phyloP scores from a whole-genome alignment of 176 grass and related monocot species.

The Oryza officinalis region DNA sequence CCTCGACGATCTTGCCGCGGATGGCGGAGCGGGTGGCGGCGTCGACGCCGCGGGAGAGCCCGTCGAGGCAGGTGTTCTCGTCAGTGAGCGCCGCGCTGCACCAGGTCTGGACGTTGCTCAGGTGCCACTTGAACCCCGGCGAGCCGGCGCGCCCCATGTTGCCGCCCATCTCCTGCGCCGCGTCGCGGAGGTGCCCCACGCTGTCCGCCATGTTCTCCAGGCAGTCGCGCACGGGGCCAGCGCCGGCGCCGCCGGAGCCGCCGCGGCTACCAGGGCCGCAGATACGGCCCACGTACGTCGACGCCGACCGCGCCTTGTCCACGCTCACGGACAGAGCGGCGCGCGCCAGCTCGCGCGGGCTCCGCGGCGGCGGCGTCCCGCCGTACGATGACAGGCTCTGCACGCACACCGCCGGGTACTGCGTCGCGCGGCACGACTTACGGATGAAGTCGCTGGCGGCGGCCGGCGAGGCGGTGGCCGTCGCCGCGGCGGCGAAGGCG shows the following conservation, averaged over 20 bases:
- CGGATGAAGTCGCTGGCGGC: constrained; percentile 63
- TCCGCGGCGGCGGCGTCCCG: constrained; percentile 44
- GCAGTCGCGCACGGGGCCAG: constrained; percentile 70
- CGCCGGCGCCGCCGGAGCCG: background rate
- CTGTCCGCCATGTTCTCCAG: constrained; percentile 89
- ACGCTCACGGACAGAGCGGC: constrained; percentile 74
- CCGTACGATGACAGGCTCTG: constrained; percentile 70
- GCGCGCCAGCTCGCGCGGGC: constrained; percentile 73
- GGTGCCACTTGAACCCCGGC: constrained; percentile 68
- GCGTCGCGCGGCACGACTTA: constrained; percentile 74
- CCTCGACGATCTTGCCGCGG: constrained; percentile 76
- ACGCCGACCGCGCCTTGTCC: constrained; percentile 69
- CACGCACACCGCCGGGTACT: constrained; percentile 77
- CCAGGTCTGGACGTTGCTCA: constrained; percentile 95
- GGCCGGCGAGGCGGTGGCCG: background rate
- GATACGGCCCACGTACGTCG: constrained; percentile 55
- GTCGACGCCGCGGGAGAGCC: constrained; percentile 59
- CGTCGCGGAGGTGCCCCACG: constrained; percentile 74
- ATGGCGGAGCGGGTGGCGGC: constrained; percentile 50
- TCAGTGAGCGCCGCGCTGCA: constrained; percentile 94
- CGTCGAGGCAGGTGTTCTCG: constrained; percentile 93
- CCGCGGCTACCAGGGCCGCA: background rate
- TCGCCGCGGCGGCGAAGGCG: background rate
- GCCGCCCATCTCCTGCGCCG: constrained; percentile 61
- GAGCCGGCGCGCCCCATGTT: constrained; percentile 50